These are phyloP conservation scores for Corynespora cassiicola DNA, from an alignment of 2,329 filamentous ascomycete genomes.

Conservation along the genomic window DNA sequence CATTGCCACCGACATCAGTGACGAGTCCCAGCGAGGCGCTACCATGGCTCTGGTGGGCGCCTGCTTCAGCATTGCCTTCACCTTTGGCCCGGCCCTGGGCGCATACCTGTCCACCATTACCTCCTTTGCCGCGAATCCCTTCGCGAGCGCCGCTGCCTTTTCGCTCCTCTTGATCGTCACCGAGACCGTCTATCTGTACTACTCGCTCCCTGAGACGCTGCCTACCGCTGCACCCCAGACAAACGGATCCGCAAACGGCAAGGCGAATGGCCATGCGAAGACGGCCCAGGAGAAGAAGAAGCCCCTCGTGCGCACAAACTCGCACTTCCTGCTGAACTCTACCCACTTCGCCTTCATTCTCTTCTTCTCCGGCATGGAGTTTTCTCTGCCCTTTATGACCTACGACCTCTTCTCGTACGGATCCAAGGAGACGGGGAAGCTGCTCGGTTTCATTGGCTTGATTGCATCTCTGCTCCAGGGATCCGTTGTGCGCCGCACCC, in stretches of 20 bases:
- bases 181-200: conserved; percentile 89
- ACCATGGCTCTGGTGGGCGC: conserved; percentile 97
- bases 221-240: conserved; percentile 52
- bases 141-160: conserved; percentile 89
- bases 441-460: conserved; percentile 90
- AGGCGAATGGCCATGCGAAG: conserved; percentile 28
- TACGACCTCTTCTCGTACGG: conserved; percentile 89
- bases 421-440: conserved; percentile 78
- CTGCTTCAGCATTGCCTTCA: conserved; percentile 97
- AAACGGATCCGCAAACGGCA: conserved; percentile 19
- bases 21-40: conserved; percentile 80
- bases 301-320: conserved; percentile 71
- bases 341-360: conserved; percentile 91
- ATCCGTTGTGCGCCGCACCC: conserved; percentile 83
- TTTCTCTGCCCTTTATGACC: conserved; percentile 96
- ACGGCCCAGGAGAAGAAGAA: conserved; percentile 21
- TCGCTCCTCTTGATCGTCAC: conserved; percentile 82
- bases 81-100: conserved; percentile 90
- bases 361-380: conserved; percentile 98
- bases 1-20: conserved; percentile 95
- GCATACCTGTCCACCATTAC: conserved; percentile 82
- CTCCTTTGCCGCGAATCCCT: conserved; percentile 85
- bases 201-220: conserved; percentile 84
- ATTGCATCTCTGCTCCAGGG: conserved; percentile 93
- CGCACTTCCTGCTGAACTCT: conserved; percentile 79